Evolutionary conservation across 2,329 filamentous ascomycete species (phyloP).

Genomic region (Hypoxylon sp.): DNA sequence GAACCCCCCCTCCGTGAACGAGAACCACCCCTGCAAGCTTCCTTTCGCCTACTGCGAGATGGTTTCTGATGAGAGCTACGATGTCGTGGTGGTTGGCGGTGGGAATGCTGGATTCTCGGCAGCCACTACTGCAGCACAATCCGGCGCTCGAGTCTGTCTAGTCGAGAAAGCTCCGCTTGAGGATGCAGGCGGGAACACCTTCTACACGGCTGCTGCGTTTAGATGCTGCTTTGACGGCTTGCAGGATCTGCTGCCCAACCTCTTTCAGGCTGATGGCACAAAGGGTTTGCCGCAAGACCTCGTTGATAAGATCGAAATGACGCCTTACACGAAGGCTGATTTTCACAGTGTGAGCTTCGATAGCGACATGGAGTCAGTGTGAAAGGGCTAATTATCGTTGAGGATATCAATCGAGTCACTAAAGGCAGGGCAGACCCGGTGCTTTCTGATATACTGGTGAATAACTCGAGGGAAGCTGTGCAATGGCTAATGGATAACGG

Average conservation of each 20-base stretch:
- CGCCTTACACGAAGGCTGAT: constrained; percentile 67
- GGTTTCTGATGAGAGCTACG: constrained; percentile 48
- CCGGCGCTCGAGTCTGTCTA: constrained; percentile 65
- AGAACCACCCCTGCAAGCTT: background rate
- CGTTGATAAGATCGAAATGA: constrained; percentile 69
- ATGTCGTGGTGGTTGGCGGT: constrained; percentile 70
- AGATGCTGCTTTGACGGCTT: constrained; percentile 70
- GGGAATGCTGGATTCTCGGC: constrained; percentile 76
- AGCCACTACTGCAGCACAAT: constrained; percentile 68
- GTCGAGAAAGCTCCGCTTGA: constrained; percentile 72
- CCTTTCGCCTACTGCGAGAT: constrained; percentile 6
- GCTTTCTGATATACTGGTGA: constrained; percentile 65
- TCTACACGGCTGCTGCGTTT: constrained; percentile 76
- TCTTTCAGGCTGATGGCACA: constrained; percentile 69
- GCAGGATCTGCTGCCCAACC: constrained; percentile 70
- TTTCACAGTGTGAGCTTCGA: constrained; percentile 58
- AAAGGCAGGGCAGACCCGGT: constrained; percentile 65
- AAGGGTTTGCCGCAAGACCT: constrained; percentile 50
- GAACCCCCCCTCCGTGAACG: background rate
- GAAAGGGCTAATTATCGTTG: constrained; percentile 18
- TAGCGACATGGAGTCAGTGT: background rate
- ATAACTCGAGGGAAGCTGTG: constrained; percentile 65
- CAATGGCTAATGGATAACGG: constrained; percentile 71
- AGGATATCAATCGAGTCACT: constrained; percentile 71
- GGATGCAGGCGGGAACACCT: constrained; percentile 75